Conservation (phyloP, 345 rosid species). For the Eutrema japonicum region DNA sequence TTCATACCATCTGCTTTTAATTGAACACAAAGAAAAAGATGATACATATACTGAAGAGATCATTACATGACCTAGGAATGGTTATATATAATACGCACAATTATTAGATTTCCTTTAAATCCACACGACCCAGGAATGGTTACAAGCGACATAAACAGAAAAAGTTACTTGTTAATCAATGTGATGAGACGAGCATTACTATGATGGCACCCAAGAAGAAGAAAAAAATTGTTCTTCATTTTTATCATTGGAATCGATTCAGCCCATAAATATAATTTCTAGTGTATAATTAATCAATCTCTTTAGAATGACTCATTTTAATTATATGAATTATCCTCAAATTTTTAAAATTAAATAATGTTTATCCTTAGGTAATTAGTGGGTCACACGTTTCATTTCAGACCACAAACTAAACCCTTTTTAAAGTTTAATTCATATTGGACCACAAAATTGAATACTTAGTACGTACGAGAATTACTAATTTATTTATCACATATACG, state of each 20-base stretch:
- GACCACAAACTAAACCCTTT: slow-evolving; percentile 35
- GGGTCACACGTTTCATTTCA: slow-evolving; percentile 44
- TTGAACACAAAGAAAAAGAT: too few species aligned
- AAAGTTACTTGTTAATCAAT: neutral
- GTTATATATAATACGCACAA: neutral
- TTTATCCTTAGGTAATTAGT: slow-evolving; percentile 32
- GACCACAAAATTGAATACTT: slow-evolving; percentile 1
- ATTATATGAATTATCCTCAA: slow-evolving; percentile 35
- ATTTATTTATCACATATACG: slow-evolving; percentile 19
- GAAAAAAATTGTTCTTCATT: neutral
- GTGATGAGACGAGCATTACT: slow-evolving; percentile 29
- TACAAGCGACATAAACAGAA: neutral
- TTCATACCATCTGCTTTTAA: too few species aligned
- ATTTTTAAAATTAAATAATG: neutral
- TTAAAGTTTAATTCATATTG: neutral
- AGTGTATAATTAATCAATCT: slow-evolving; percentile 21
- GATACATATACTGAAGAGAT: too few species aligned
- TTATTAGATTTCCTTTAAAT: neutral
- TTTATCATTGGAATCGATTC: slow-evolving; percentile 40
- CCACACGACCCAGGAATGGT: slow-evolving; percentile 15
- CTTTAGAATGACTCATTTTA: slow-evolving; percentile 31
- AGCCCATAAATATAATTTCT: slow-evolving; percentile 25
- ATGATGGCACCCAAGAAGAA: slow-evolving; percentile 6
- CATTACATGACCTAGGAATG: too few species aligned
- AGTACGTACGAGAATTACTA: slow-evolving; percentile 15